phyloP scores from a whole-genome alignment of 1,284 basidiomycete species.

The Volvariella surrecta region DNA sequence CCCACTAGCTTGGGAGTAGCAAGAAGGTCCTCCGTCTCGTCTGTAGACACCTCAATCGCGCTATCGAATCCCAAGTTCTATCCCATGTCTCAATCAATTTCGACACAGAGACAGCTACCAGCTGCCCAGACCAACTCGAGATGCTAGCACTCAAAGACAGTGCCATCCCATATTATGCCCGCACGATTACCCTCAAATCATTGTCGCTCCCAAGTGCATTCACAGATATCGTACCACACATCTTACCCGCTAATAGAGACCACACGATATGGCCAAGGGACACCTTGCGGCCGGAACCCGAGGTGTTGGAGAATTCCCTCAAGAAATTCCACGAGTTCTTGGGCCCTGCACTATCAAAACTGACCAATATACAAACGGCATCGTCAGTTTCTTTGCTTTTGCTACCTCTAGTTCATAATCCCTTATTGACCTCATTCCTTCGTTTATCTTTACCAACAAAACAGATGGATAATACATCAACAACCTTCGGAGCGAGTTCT shows the following conservation, averaged over 20 bases:
- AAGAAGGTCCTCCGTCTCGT: neutral
- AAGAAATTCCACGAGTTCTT: neutral
- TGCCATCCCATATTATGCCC: neutral
- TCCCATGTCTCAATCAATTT: neutral
- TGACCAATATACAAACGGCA: neutral
- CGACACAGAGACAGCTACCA: neutral
- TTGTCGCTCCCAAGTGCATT: neutral
- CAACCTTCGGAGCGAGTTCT: neutral
- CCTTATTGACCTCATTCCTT: neutral
- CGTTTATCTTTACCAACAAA: too few species aligned
- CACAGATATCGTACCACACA: too few species aligned
- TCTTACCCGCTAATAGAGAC: too few species aligned
- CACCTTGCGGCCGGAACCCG: too few species aligned
- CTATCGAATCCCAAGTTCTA: neutral
- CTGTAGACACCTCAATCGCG: slow-evolving; percentile 1
- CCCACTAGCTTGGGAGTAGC: neutral
- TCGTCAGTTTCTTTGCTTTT: neutral
- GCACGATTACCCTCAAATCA: neutral
- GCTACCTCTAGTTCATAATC: neutral
- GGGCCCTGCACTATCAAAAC: neutral
- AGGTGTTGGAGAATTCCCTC: neutral
- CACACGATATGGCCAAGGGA: too few species aligned
- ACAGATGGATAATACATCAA: neutral
- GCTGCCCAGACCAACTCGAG: neutral
- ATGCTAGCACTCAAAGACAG: neutral